phyloP scores from a whole-genome alignment of 2,329 filamentous ascomycete genomes.

The Madurella mycetomatis region DNA sequence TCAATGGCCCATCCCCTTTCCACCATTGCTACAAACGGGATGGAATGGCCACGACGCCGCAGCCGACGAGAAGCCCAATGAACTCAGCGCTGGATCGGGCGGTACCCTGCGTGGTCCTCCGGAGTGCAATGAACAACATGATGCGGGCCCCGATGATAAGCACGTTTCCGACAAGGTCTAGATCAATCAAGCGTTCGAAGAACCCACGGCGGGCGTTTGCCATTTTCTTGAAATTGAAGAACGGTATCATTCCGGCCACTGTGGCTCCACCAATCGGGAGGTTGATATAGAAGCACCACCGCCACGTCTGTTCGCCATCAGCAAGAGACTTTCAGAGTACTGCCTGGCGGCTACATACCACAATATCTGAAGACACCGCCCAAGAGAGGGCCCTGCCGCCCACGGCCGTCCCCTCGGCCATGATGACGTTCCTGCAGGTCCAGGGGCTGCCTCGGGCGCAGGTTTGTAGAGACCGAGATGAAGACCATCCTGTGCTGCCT shows the following conservation, averaged over 20 bases:
- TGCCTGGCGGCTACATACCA: constrained; percentile 24
- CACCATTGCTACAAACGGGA: constrained; percentile 36
- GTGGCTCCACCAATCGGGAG: constrained; percentile 37
- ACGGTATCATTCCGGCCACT: constrained; percentile 28
- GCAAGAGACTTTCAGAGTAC: neutral
- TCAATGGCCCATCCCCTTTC: constrained; percentile 39
- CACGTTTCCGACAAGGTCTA: constrained; percentile 35
- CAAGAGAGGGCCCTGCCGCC: constrained; percentile 29
- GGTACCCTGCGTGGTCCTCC: constrained; percentile 42
- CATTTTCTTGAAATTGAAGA: constrained; percentile 27
- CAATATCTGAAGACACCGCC: constrained; percentile 35
- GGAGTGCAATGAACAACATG: constrained; percentile 45
- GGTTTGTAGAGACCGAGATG: constrained; percentile 26
- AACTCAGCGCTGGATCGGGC: constrained; percentile 41
- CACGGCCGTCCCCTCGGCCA: constrained; percentile 20
- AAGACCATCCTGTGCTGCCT: constrained; percentile 33
- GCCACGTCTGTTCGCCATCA: constrained; percentile 33
- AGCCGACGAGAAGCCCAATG: constrained; percentile 35
- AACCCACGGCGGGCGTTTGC: constrained; percentile 17
- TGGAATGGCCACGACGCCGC: constrained; percentile 21
- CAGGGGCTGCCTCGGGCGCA: constrained; percentile 23
- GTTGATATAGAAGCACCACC: constrained; percentile 42
- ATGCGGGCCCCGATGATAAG: constrained; percentile 42
- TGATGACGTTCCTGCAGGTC: constrained; percentile 24
- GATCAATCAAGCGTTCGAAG: constrained; percentile 26